A percentile compares a stretch with the other conserved stretches of the same genome.
Conservation (phyloP, 352 stramenopile species). For the Phytophthora sansomeana region DNA sequence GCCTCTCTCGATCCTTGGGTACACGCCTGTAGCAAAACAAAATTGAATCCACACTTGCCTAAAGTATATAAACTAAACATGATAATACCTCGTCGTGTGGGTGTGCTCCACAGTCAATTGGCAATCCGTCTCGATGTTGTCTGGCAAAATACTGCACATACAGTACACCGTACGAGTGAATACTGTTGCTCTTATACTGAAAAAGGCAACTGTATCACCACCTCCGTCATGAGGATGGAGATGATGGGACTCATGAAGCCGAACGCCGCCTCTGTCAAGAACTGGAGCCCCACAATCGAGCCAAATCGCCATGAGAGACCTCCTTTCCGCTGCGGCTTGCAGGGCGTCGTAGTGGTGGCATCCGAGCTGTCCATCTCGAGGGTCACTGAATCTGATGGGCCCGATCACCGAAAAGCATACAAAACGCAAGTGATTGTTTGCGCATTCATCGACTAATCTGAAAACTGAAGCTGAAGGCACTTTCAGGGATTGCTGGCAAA, state of each 20-base stretch:
- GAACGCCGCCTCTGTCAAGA: slow-evolving; percentile 71
- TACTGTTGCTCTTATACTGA: neutral
- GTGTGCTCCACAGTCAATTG: slow-evolving; percentile 72
- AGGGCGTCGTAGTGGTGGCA: neutral
- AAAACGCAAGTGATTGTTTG: slow-evolving; percentile 22
- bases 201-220: slow-evolving; percentile 10
- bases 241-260: slow-evolving; percentile 79
- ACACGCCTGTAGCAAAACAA: slow-evolving; percentile 47
- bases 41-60: neutral
- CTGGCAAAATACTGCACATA: slow-evolving; percentile 77
- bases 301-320: slow-evolving; percentile 50
- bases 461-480: too few species aligned
- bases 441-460: too few species aligned
- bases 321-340: slow-evolving; percentile 7
- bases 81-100: slow-evolving; percentile 45
- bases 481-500: too few species aligned
- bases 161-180: neutral
- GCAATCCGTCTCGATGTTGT: slow-evolving; percentile 49
- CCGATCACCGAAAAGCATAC: slow-evolving; percentile 10
- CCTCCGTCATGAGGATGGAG: slow-evolving; percentile 77
- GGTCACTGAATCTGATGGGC: slow-evolving; percentile 7
- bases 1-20: slow-evolving; percentile 72
- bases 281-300: slow-evolving; percentile 57
- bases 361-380: slow-evolving; percentile 20
- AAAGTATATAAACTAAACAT: neutral